A percentile compares a stretch with the other conserved stretches of the same genome.
Conservation (phyloP, 768 basidiomycete genomes). For the Lyophyllum decastes region DNA sequence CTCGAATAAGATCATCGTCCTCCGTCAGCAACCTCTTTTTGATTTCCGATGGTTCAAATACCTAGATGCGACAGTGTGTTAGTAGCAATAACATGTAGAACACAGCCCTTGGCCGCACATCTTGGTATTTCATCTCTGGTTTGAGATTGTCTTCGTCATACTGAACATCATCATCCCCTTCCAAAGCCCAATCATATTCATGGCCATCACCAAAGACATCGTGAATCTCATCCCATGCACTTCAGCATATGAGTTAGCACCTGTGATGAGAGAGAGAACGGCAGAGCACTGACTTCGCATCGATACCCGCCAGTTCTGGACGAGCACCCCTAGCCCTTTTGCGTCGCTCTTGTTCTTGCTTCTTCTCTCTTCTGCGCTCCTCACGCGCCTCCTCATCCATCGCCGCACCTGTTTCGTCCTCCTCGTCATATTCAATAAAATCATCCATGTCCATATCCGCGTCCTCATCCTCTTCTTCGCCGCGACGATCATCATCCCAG, state of each 20-base stretch:
- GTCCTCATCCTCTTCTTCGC: conserved; percentile 73
- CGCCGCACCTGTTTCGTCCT: conserved; percentile 68
- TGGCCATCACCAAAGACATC: conserved; percentile 96
- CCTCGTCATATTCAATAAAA: conserved; percentile 81
- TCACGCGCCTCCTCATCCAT: conserved; percentile 80
- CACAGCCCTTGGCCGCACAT: conserved; percentile 48
- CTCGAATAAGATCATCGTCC: conserved; percentile 90
- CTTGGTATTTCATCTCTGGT: conserved; percentile 80
- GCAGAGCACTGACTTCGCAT: conserved; percentile 65
- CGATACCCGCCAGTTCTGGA: conserved; percentile 77
- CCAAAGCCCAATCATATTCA: conserved; percentile 95
- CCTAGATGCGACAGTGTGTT: conserved; percentile 45
- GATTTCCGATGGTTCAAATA: conserved; percentile 98
- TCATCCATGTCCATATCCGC: conserved; percentile 75
- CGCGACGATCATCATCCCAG: conserved; percentile 79
- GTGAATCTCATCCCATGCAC: conserved; percentile 93
- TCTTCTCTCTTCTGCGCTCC: conserved; percentile 68
- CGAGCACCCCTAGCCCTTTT: conserved; percentile 63
- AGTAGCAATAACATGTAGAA: neutral
- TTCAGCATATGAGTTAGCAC: conserved; percentile 30
- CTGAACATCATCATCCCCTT: conserved; percentile 70
- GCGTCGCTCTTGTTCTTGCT: conserved; percentile 67
- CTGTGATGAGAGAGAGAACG: neutral
- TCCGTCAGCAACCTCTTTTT: conserved; percentile 85
- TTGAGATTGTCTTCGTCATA: conserved; percentile 52